These are phyloP conservation scores for Rubia balearica DNA, from an alignment of 305 asterid species.

Conservation along the genomic window DNA sequence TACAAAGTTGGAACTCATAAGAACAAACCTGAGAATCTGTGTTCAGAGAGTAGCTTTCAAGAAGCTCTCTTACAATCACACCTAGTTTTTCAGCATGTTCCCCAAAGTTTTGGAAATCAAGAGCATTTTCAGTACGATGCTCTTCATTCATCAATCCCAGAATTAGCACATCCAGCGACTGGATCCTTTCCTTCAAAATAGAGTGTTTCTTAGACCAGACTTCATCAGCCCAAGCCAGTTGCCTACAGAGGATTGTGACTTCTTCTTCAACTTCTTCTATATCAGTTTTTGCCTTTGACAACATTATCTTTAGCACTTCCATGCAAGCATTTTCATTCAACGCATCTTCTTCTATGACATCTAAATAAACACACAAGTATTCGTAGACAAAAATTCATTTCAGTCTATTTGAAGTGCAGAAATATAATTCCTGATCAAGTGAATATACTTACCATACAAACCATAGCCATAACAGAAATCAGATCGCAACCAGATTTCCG, in stretches of 20 bases:
- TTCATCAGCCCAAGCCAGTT: conserved; percentile 36
- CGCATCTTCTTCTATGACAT: conserved; percentile 51
- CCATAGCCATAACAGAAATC: conserved; percentile 25
- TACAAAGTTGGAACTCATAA: conserved; percentile 16
- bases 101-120: conserved; percentile 22
- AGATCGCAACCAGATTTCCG: conserved; percentile 13
- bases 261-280: conserved; percentile 48
- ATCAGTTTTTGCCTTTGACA: conserved; percentile 46
- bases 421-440: conserved; percentile 10
- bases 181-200: conserved; percentile 33
- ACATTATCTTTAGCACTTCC: conserved; percentile 46
- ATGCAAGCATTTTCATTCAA: conserved; percentile 45
- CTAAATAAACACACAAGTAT: conserved; percentile 28
- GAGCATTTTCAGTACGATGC: conserved; percentile 14
- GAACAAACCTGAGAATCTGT: conserved; percentile 36
- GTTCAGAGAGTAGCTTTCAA: conserved; percentile 25
- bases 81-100: conserved; percentile 33
- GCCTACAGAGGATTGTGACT: conserved; percentile 37
- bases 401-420: conserved; percentile 9
- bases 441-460: conserved; percentile 31
- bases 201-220: conserved; percentile 33
- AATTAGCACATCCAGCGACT: conserved; percentile 26
- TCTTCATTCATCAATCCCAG: conserved; percentile 24
- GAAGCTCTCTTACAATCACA: conserved; percentile 31
- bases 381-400: conserved; percentile 7